Evolutionary conservation across 202 grass and related monocot genomes (phyloP).

Genomic region (Zoysia matrella): DNA sequence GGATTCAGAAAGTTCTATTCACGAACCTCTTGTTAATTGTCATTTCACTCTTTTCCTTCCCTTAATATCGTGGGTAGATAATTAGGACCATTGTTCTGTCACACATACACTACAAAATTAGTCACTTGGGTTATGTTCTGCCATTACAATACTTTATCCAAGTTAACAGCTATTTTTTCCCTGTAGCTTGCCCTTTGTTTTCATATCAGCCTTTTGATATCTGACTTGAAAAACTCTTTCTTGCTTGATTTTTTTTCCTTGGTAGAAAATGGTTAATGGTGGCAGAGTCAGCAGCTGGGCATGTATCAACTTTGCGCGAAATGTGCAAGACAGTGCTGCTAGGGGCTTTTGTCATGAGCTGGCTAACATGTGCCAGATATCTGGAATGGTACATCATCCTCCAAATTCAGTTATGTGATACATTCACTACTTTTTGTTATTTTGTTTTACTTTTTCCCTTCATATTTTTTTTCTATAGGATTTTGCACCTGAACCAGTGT

Average conservation of each 20-base stretch:
- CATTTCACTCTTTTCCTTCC: too few species aligned
- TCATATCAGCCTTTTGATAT: neutral
- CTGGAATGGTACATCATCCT: constrained; percentile 84
- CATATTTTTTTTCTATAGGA: constrained; percentile 48
- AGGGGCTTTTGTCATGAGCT: neutral
- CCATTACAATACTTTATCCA: too few species aligned
- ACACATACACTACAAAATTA: neutral
- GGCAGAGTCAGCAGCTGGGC: constrained; percentile 81
- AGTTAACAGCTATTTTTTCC: neutral
- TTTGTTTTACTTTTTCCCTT: neutral
- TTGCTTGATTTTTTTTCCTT: neutral
- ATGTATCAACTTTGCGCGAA: constrained; percentile 89
- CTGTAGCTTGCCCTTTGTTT: neutral
- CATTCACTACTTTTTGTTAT: constrained; percentile 13
- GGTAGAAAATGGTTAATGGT: constrained; percentile 96
- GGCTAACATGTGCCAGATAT: constrained; percentile 22
- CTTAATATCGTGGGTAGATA: too few species aligned
- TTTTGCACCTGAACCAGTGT: constrained; percentile 78
- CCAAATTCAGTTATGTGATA: constrained; percentile 13
- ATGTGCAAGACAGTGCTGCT: constrained; percentile 76
- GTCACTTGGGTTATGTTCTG: neutral
- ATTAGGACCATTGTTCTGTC: too few species aligned
- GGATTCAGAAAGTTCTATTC: too few species aligned
- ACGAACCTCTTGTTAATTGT: too few species aligned
- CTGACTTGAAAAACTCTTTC: too few species aligned